Evolutionary conservation across 495 filamentous ascomycete genomes (phyloP), one percentile per base, ranked within the genome.

Genomic region (Talaromyces stipitatus): DNA sequence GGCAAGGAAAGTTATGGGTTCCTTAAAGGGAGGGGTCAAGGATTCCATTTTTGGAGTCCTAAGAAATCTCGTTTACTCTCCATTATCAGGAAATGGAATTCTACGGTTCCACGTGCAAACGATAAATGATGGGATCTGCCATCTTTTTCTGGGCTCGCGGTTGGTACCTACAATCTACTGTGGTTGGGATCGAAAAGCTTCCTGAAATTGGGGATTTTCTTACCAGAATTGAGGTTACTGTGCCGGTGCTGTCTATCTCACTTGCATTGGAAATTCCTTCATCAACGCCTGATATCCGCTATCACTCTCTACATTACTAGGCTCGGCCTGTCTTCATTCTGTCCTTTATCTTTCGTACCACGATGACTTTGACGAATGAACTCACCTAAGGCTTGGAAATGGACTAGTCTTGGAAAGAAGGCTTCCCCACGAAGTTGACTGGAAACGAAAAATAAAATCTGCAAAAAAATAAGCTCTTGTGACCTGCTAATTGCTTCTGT

Each of bases 1-100:
- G 74, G 20, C 72, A 70, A 43, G 79, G 79, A 27, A 80, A 80
- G 60, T 68, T 82, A 24, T 82, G 79, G 79, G 75, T 79, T 72
- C 77, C 77, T 73, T 80, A 72, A 75, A 60, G 43, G 48, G 41
- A 58, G 58, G 60, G 64, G 62, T 64, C 62, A 59, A 61, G 51
- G 62, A 64, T 62, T 28, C 12, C 57, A 56, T 36, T 50, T 53
- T 43, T 54, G 50, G 18, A 53, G n/a, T 33, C 26, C 27, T 20
- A 27, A n/a, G 27, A 50, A 22, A 50, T n/a, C 8, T 28, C 33
- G 14, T 28, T 22, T 28, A 48, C 36, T 41, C 36, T 41, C 36
- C 36, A 41, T 41, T 41, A 41, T 14, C 46, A 50, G 46, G n/a
- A 50, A 50, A 18, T 7, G n/a, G 36, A 7, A 41, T 41, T 41